phyloP scores from a whole-genome alignment of 139 green algal genomes.

The Klebsormidium nitens region DNA sequence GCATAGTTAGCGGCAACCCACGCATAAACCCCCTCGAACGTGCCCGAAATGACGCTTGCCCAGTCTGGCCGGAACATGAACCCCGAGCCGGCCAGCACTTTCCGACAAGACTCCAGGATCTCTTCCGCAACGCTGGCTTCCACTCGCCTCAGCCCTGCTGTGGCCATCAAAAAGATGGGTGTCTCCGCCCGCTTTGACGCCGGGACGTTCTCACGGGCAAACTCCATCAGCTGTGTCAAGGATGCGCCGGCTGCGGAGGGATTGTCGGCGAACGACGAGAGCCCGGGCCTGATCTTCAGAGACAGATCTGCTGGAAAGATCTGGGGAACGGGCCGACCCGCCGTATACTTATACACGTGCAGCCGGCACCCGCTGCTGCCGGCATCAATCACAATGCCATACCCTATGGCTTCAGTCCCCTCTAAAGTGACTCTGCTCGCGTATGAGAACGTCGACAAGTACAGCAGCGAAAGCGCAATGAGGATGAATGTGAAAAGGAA shows the following conservation, averaged over 20 bases:
- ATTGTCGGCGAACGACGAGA: slow-evolving; percentile 19
- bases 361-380: slow-evolving; percentile 28
- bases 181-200: background rate
- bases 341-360: slow-evolving; percentile 32
- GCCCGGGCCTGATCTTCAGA: slow-evolving; percentile 25
- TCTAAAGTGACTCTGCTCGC: too few relatives aligned
- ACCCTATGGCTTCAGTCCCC: too few relatives aligned
- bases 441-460: too few relatives aligned
- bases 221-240: slow-evolving; percentile 1
- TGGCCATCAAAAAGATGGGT: slow-evolving; percentile 33
- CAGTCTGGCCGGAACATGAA: slow-evolving; percentile 16
- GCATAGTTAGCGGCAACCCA: slow-evolving; percentile 37
- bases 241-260: background rate
- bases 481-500: too few relatives aligned
- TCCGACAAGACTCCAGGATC: slow-evolving; percentile 24
- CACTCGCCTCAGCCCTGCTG: slow-evolving; percentile 21
- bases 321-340: background rate
- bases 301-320: background rate
- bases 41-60: slow-evolving; percentile 15
- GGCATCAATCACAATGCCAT: slow-evolving; percentile 31
- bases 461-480: too few relatives aligned
- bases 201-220: slow-evolving; percentile 8
- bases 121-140: background rate
- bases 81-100: slow-evolving; percentile 8
- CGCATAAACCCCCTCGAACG: slow-evolving; percentile 27